Conservation (phyloP, 2,329 filamentous ascomycete species). For the Cladorrhinum sp. region DNA sequence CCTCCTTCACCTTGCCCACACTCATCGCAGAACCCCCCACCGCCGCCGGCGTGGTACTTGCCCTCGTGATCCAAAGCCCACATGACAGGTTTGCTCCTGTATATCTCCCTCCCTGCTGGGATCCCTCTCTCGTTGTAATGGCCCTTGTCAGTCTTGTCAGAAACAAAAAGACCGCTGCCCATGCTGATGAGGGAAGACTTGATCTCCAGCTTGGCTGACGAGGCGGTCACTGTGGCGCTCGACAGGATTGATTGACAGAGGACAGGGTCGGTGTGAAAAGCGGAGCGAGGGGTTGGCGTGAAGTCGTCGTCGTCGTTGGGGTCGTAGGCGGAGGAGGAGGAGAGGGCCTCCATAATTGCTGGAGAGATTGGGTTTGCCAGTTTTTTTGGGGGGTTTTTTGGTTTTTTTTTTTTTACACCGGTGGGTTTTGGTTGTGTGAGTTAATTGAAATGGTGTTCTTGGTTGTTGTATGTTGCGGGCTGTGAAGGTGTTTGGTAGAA, state of each 20-base stretch:
- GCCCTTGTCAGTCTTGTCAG: background rate
- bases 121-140: slow-evolving; percentile 9
- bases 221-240: background rate
- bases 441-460: background rate
- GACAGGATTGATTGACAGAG: slow-evolving; percentile 18
- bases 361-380: background rate
- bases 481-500: no score
- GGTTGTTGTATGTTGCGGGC: no score
- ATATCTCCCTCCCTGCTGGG: slow-evolving; percentile 29
- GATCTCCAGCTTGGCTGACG: slow-evolving; percentile 19
- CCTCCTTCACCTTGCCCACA: slow-evolving; percentile 26
- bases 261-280: slow-evolving; percentile 14
- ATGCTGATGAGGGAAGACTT: slow-evolving; percentile 22
- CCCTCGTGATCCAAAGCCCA: slow-evolving; percentile 16
- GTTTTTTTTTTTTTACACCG: no score
- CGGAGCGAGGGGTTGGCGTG: slow-evolving; percentile 9
- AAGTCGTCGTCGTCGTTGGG: slow-evolving; percentile 9
- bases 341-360: background rate
- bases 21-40: slow-evolving; percentile 27
- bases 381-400: background rate
- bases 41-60: background rate
- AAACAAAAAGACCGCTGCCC: slow-evolving; percentile 30
- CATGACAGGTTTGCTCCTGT: slow-evolving; percentile 24
- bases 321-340: background rate
- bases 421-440: background rate